Base-by-base conservation (phyloP, 805 yeast species). In the Saccharomyces paradoxus region DNA sequence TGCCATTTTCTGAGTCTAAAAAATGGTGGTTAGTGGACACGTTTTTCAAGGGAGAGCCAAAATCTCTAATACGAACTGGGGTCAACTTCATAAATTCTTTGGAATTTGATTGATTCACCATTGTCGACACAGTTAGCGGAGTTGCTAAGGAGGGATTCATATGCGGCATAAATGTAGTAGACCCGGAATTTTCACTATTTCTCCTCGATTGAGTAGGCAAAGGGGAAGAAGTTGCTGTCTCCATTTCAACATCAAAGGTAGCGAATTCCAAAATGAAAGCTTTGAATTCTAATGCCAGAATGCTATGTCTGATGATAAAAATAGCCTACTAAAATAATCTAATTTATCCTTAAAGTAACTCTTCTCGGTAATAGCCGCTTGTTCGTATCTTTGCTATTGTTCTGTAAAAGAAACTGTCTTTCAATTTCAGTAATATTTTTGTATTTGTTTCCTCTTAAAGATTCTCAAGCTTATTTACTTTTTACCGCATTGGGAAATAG, bases 41-140 rank as follows among this genome's bases (percentile, higher is more conserved):
- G 10, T 37, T 30, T 29, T 50, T 53, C 17, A 54, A 27, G 6
- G 67, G 65, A 1, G 67, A 63, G 2, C 60, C 58, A 4, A 61
- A 54, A 22, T 54, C 59, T 44, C 56, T 58, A 29, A 63, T 49
- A 50, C 56, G 60, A 4, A 67, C 67, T 2, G 71, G 71, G 4
- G 71, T 66, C 27, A 67, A 49, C n/a, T 64, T 63, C 63, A 67
- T 60, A 46, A 55, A 67, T 46, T 63, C 67, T 46, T 56, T 58
- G 13, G 57, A 44, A 13, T 61, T 57, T 17, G 58, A 49, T 14
- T 24, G 17, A 26, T 49, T 46, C 5, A 27, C 31, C 31, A 46
- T 22, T 2, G 29, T 46, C 5, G 49, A 26, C 21, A 46, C 29
- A 21, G 44, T 37, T 10, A 46, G 7, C 21, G 49, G 49, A 1